Percentiles rank a stretch among this genome's conserved stretches.
phyloP scores from a whole-genome alignment of 2,329 filamentous ascomycete species.

The Beauveria caledonica region DNA sequence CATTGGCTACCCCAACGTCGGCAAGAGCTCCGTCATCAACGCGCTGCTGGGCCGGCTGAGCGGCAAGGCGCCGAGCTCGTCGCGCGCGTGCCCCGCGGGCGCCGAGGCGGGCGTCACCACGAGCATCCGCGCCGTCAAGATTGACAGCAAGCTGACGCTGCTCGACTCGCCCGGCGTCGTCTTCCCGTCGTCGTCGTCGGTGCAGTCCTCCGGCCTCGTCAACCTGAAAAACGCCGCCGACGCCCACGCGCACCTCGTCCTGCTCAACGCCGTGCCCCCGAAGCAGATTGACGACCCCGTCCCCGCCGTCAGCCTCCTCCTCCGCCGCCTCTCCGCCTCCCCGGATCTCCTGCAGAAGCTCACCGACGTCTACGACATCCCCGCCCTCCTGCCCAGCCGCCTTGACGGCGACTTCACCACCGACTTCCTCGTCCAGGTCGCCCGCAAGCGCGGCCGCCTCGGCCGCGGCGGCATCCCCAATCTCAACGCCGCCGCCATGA shows the following conservation, averaged over 20 bases:
- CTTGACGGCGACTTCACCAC: constrained; percentile 69
- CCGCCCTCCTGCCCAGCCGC: constrained; percentile 61
- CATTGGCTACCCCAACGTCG: constrained; percentile 92
- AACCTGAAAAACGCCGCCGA: constrained; percentile 55
- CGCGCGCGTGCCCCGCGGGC: constrained; percentile 70
- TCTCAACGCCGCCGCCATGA: constrained; percentile 76
- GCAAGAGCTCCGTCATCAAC: constrained; percentile 95
- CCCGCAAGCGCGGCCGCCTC: constrained; percentile 81
- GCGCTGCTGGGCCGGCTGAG: constrained; percentile 72
- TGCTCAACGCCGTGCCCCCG: constrained; percentile 85
- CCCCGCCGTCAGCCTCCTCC: constrained; percentile 75
- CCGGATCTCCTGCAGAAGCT: constrained; percentile 70
- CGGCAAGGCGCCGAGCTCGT: constrained; percentile 48
- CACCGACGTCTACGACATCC: constrained; percentile 74
- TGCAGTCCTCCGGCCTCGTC: constrained; percentile 32
- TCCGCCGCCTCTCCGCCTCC: constrained; percentile 68
- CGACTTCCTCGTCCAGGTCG: constrained; percentile 91
- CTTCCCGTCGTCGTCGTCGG: constrained; percentile 60
- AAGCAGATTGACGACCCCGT: constrained; percentile 92
- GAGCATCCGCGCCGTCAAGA: constrained; percentile 79
- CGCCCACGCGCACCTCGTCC: constrained; percentile 74
- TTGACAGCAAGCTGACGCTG: constrained; percentile 88
- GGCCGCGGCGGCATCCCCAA: constrained; percentile 89
- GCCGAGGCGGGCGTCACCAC: constrained; percentile 92
- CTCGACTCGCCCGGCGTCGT: constrained; percentile 93